phyloP scores from a whole-genome alignment of 331 rosid species.

The Cydonia oblonga region DNA sequence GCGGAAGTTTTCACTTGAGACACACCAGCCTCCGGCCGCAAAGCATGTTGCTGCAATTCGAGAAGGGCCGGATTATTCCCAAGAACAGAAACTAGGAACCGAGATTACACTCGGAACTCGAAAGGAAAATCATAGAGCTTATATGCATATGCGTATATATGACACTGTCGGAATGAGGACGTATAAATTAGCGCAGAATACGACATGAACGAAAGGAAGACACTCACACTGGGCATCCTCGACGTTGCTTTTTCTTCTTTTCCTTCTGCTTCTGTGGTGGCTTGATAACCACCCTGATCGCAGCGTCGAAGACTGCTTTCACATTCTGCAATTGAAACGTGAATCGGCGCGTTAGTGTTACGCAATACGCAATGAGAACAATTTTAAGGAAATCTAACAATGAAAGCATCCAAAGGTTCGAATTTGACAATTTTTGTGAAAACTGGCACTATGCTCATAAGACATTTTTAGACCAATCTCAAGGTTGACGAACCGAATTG shows the following conservation, averaged over 20 bases:
- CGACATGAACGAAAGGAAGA: neutral
- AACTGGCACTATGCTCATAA: neutral
- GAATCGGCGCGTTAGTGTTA: neutral
- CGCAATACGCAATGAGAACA: neutral
- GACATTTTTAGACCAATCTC: neutral
- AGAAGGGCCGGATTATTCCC: neutral
- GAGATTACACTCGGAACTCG: too few species aligned
- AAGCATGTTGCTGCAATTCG: slow-evolving; percentile 56
- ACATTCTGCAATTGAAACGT: slow-evolving; percentile 54
- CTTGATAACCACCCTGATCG: slow-evolving; percentile 80
- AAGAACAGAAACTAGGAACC: neutral
- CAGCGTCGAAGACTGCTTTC: slow-evolving; percentile 76
- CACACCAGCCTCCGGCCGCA: slow-evolving; percentile 56
- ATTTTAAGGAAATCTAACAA: neutral
- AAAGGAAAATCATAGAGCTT: too few species aligned
- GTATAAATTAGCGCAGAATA: neutral
- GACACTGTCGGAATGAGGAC: neutral
- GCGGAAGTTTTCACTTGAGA: slow-evolving; percentile 27
- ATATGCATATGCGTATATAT: neutral
- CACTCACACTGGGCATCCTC: slow-evolving; percentile 70
- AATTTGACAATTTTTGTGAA: neutral
- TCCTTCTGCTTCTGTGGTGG: slow-evolving; percentile 73
- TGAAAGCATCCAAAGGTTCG: neutral
- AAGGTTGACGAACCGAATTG: neutral
- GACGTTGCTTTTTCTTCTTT: slow-evolving; percentile 53